phyloP scores from a whole-genome alignment of 2,329 filamentous ascomycete genomes.

The Tolypocladium ophioglossoides region DNA sequence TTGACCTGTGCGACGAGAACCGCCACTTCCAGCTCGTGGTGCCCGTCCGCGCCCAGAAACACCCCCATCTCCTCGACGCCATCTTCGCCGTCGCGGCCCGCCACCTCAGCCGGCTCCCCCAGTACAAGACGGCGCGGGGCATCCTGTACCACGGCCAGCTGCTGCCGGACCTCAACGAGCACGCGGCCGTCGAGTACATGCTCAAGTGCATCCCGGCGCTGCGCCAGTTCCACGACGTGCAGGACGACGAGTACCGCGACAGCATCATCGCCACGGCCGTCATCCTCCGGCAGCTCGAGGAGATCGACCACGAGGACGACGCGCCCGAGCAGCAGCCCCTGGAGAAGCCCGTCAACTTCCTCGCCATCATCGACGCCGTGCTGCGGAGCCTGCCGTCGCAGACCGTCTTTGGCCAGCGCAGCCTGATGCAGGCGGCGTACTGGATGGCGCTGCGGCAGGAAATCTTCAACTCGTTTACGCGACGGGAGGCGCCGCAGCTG shows the following conservation, averaged over 20 bases:
- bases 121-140: slow-evolving; percentile 23
- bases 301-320: slow-evolving; percentile 28
- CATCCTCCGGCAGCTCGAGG: slow-evolving; percentile 28
- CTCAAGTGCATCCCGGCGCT: slow-evolving; percentile 28
- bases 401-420: slow-evolving; percentile 22
- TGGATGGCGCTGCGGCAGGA: slow-evolving; percentile 31
- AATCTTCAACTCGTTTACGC: slow-evolving; percentile 29
- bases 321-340: slow-evolving; percentile 1
- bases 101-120: slow-evolving; percentile 25
- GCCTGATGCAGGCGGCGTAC: slow-evolving; percentile 27
- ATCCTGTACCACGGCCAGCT: slow-evolving; percentile 27
- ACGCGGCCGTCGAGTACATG: slow-evolving; percentile 29
- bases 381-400: slow-evolving; percentile 24
- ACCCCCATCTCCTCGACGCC: slow-evolving; percentile 27
- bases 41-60: slow-evolving; percentile 20
- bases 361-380: slow-evolving; percentile 29
- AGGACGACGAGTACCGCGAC: slow-evolving; percentile 27
- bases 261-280: slow-evolving; percentile 29
- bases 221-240: slow-evolving; percentile 23
- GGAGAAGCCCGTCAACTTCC: slow-evolving; percentile 22
- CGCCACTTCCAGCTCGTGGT: slow-evolving; percentile 29
- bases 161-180: slow-evolving; percentile 21
- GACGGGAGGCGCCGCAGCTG: slow-evolving; percentile 25
- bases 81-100: slow-evolving; percentile 29
- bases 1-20: slow-evolving; percentile 28